Evolutionary conservation across 2,329 filamentous ascomycete genomes (phyloP).

Genomic region (Ophiocordyceps robertsii): DNA sequence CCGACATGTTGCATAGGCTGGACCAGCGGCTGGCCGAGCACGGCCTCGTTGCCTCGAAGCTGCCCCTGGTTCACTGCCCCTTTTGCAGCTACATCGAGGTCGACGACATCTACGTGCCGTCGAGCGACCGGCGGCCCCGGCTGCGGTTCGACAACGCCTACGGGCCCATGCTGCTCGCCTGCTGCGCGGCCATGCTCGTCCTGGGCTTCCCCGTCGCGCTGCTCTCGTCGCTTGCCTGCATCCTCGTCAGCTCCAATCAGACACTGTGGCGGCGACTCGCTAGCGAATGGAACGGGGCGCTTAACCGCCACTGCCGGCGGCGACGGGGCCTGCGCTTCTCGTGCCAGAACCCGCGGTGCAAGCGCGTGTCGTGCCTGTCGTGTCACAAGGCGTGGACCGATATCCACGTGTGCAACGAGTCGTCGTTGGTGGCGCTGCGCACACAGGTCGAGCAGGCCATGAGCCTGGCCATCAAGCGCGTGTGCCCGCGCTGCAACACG

Average conservation of each 20-base stretch:
- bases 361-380: slow-evolving; percentile 60
- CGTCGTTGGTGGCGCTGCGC: slow-evolving; percentile 65
- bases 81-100: slow-evolving; percentile 88
- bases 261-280: slow-evolving; percentile 27
- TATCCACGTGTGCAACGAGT: slow-evolving; percentile 82
- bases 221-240: slow-evolving; percentile 29
- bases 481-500: slow-evolving; percentile 82
- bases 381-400: slow-evolving; percentile 79
- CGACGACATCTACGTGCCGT: slow-evolving; percentile 59
- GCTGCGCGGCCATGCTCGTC: slow-evolving; percentile 40
- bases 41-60: slow-evolving; percentile 54
- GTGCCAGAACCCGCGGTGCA: slow-evolving; percentile 59
- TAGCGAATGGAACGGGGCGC: slow-evolving; percentile 40
- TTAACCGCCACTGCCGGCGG: slow-evolving; percentile 55
- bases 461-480: slow-evolving; percentile 86
- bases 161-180: slow-evolving; percentile 34
- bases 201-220: slow-evolving; percentile 40
- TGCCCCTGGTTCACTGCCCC: slow-evolving; percentile 72
- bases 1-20: slow-evolving; percentile 60
- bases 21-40: slow-evolving; percentile 71
- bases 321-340: slow-evolving; percentile 63
- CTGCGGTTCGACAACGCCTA: slow-evolving; percentile 38
- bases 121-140: slow-evolving; percentile 37
- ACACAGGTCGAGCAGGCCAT: slow-evolving; percentile 87
- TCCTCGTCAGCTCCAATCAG: slow-evolving; percentile 28